Conservation (phyloP, 179 eudicot species). For the Carnegiea gigantea region DNA sequence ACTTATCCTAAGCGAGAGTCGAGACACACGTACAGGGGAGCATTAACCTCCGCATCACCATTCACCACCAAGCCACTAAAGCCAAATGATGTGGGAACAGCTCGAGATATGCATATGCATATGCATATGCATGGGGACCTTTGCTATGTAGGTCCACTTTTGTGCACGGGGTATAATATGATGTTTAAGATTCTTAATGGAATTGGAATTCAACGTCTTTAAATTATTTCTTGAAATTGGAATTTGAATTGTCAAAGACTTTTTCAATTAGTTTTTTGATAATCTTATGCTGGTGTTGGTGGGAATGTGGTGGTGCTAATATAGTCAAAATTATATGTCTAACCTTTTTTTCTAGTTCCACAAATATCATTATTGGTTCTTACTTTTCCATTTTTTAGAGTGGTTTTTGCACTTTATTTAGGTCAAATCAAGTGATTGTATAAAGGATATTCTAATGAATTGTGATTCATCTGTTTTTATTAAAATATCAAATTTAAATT, state of each 20-base stretch:
- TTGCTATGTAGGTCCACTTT: not conserved
- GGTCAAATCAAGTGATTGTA: not conserved
- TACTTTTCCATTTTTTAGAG: not conserved
- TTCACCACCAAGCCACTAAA: not conserved
- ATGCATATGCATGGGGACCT: not conserved
- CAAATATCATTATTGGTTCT: not conserved
- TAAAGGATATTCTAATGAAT: too few species aligned
- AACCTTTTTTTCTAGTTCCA: not conserved
- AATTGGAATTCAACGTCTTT: not conserved
- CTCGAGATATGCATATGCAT: not conserved
- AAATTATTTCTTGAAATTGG: not conserved
- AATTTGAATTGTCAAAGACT: not conserved
- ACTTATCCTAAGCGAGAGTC: too few species aligned
- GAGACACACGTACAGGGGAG: too few species aligned
- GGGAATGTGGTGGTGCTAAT: not conserved
- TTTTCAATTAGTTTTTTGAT: conserved; percentile 5
- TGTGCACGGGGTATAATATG: not conserved
- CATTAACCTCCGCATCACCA: too few species aligned
- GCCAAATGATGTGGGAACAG: not conserved
- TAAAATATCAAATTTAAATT: too few species aligned
- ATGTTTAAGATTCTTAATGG: not conserved
- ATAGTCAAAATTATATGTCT: not conserved
- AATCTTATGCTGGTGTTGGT: not conserved
- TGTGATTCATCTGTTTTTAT: too few species aligned
- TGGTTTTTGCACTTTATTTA: not conserved